Evolutionary conservation across 306 rosid genomes (phyloP), one percentile per base, ranked within the genome.

Genomic region (Nissolia schottii): DNA sequence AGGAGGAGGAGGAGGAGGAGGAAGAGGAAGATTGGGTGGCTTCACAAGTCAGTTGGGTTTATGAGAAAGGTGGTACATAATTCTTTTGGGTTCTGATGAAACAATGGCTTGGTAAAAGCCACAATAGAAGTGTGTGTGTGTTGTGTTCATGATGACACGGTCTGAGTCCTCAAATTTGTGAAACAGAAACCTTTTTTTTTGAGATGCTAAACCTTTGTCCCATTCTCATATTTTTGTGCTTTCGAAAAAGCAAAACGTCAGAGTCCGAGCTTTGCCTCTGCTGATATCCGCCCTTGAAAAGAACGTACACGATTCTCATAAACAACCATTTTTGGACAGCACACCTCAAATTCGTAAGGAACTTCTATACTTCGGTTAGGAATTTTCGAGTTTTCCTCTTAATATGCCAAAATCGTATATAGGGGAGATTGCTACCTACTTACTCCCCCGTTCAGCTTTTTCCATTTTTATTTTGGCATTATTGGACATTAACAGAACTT

Each of bases 331-430:
- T 59, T 67, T 37, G 49, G 73, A 22, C 56, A 73, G 3, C 65
- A 70, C 58, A 31, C 15, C 53, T 74, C 9, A 41, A 68, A 37
- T 74, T 80, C 61, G 73, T 80, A 32, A 41, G 34, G 18, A 67
- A 32, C 9, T 29, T 24, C 16, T 62, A 7, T 35, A 35, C 27
- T 50, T 0, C 64, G 15, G n/a, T n/a, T n/a, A 61, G 58, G 31
- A 8, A 12, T 76, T 60, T 40, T 19, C 14, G 24, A 48, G 75
- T 59, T 77, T 46, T 58, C 2, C 15, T 43, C 22, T 57, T 48
- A 37, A 24, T 40, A 41, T 55, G 32, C 28, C 25, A 27, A 75
- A n/a, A n/a, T 74, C 65, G 38, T 6, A 53, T 54, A 29, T 3
- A 75, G n/a, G 63, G n/a, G n/a, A 54, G 19, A 43, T 22, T 43